These are phyloP conservation scores for Suillus hirtellus DNA, from an alignment of 768 basidiomycete genomes.

Conservation along the genomic window DNA sequence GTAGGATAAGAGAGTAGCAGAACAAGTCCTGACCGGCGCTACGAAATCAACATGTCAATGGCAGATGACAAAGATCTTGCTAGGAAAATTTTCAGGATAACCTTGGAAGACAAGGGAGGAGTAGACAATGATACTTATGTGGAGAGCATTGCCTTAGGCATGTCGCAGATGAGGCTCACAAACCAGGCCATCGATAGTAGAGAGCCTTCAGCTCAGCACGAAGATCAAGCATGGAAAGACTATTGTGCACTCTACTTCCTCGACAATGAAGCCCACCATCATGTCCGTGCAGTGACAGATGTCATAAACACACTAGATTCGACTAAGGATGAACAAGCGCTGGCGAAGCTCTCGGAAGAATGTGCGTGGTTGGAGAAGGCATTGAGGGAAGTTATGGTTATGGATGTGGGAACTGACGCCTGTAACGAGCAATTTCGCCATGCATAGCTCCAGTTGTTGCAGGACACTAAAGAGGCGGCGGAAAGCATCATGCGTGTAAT, in stretches of 20 bases:
- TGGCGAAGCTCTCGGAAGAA: not conserved
- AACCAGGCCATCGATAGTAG: not conserved
- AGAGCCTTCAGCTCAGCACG: not conserved
- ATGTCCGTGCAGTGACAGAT: not conserved
- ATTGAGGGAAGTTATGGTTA: not conserved
- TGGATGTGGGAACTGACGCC: not conserved
- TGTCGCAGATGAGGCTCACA: not conserved
- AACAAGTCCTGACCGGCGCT: too few species aligned
- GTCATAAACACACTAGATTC: not conserved
- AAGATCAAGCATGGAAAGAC: not conserved
- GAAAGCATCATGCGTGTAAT: too few species aligned
- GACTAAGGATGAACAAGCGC: not conserved
- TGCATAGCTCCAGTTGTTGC: not conserved
- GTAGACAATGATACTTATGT: not conserved
- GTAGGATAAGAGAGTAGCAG: too few species aligned
- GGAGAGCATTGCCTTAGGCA: not conserved
- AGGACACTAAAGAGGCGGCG: too few species aligned
- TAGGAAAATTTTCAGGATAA: not conserved
- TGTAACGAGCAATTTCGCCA: not conserved
- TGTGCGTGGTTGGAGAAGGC: not conserved
- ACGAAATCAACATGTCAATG: not conserved
- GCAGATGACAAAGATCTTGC: not conserved
- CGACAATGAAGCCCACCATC: not conserved
- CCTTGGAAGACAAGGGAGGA: not conserved
- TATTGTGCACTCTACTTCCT: not conserved